Evolutionary conservation across 2,329 filamentous ascomycete species (phyloP), one percentile per base, ranked within the genome.

Genomic region (Neopestalotiopsis rosae): DNA sequence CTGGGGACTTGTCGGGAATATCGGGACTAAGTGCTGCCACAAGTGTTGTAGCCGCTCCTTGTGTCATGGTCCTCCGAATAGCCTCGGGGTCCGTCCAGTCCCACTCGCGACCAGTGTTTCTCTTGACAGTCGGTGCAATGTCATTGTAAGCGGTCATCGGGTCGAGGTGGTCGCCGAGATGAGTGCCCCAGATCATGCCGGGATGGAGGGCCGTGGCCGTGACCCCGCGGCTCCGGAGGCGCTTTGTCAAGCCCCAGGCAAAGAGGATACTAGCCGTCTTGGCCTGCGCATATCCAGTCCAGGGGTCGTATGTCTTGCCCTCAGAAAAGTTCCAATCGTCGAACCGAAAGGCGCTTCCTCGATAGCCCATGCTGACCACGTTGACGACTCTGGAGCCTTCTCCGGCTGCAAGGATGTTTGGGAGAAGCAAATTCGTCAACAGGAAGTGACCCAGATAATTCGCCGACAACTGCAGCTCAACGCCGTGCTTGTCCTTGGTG

Each of bases 401-500:
- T 0, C 80, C 80, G 0, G 80, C 80, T 5, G 77, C 76, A 40
- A 80, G 70, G 1, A 87, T 69, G 38, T 80, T 80, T 0, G 83
- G 80, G 58, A 84, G 73, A n/a, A 87, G 79, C 20, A 86, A 77
- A 49, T 82, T 81, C 0, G 84, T 83, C 32, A 87, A 76, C 12
- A 85, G 73, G 71, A 86, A 86, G 40, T 86, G 83, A 0, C 83
- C 82, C 13, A 87, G 70, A 69, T 87, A 81, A 73, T 87, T 87
- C n/a, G 81, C 80, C 7, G 81, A 84, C 2, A 85, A 79, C 67
- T 85, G 78, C 4, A 74, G 72, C 66, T 83, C 81, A 28, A 81
- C 75, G 1, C 72, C 72, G 49, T 76, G 71, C 61, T 74, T 75
- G 49, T 76, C 74, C 5, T 73, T 61, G 4, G 69, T 73, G 59